Conservation (phyloP, 208 protist species). For the Jaenimonas drosophilae region DNA sequence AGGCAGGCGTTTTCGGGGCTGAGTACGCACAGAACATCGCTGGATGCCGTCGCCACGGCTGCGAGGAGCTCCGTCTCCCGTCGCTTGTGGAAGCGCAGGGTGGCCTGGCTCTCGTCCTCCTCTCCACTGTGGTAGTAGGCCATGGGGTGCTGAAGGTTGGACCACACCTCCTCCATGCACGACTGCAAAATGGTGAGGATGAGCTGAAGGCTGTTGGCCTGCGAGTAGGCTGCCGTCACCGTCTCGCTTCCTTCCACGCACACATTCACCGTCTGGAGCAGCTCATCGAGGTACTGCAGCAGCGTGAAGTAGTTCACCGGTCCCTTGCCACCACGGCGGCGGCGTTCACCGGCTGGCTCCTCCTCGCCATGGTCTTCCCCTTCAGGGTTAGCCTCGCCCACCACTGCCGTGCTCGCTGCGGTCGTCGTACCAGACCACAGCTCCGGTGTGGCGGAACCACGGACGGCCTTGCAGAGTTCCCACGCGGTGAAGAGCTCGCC, state of each 20-base stretch:
- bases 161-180: slow-evolving; percentile 19
- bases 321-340: neutral
- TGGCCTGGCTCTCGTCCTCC: slow-evolving; percentile 1
- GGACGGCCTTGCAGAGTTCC: neutral
- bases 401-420: too few relatives aligned
- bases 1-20: slow-evolving; percentile 40
- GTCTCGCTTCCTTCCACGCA: slow-evolving; percentile 44
- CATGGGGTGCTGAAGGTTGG: slow-evolving; percentile 22
- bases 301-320: slow-evolving; percentile 20
- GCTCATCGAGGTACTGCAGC: slow-evolving; percentile 35
- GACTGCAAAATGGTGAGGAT: slow-evolving; percentile 24
- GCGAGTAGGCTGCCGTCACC: slow-evolving; percentile 26
- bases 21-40: slow-evolving; percentile 38
- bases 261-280: slow-evolving; percentile 27
- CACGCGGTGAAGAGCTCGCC: neutral
- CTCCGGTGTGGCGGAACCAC: neutral
- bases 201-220: slow-evolving; percentile 6
- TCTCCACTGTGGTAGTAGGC: slow-evolving; percentile 4
- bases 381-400: too few relatives aligned
- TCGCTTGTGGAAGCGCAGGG: slow-evolving; percentile 26
- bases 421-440: neutral
- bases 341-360: neutral
- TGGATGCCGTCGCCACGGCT: slow-evolving; percentile 17
- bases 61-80: slow-evolving; percentile 33
- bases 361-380: neutral